A percentile compares a stretch with the other conserved stretches of the same genome.
Evolutionary conservation across 2,329 filamentous ascomycete species (phyloP).

Genomic region (Cladophialophora immunda): DNA sequence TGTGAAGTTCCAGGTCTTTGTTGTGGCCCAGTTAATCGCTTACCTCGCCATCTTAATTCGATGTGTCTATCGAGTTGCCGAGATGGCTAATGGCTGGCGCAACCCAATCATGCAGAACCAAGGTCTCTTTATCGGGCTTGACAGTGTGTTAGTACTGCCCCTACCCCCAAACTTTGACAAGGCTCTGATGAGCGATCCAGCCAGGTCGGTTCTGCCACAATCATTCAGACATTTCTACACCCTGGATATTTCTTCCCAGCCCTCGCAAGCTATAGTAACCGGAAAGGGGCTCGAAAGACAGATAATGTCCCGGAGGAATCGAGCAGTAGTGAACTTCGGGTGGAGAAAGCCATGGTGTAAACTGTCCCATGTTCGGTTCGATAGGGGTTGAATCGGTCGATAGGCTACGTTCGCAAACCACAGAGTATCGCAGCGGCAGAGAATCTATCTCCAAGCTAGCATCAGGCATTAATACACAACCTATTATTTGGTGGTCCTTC

Average conservation of each 20-base stretch:
- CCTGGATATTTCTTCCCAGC: conserved; percentile 35
- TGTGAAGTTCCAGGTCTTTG: conserved; percentile 35
- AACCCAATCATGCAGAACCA: conserved; percentile 59
- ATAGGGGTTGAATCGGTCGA: neutral
- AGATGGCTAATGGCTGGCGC: conserved; percentile 58
- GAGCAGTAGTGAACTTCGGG: neutral
- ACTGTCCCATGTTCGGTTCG: neutral
- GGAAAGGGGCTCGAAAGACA: conserved; percentile 10
- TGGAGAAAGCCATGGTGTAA: conserved; percentile 1
- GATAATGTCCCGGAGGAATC: neutral
- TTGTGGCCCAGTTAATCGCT: conserved; percentile 40
- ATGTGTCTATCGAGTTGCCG: conserved; percentile 60
- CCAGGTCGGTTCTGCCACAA: conserved; percentile 28
- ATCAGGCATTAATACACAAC: neutral
- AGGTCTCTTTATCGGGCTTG: conserved; percentile 59
- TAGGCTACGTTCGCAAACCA: neutral
- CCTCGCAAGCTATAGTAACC: conserved; percentile 2
- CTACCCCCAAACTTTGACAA: neutral
- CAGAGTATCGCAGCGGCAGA: neutral
- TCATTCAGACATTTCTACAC: conserved; percentile 35
- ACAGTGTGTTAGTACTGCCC: conserved; percentile 47
- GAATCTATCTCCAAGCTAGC: neutral
- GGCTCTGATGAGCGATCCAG: neutral
- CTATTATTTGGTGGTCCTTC: neutral
- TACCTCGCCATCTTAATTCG: conserved; percentile 56